Evolutionary conservation across 208 protist species (phyloP), one percentile per base, ranked within the genome.

Genomic region (Leishmania tarentolae): DNA sequence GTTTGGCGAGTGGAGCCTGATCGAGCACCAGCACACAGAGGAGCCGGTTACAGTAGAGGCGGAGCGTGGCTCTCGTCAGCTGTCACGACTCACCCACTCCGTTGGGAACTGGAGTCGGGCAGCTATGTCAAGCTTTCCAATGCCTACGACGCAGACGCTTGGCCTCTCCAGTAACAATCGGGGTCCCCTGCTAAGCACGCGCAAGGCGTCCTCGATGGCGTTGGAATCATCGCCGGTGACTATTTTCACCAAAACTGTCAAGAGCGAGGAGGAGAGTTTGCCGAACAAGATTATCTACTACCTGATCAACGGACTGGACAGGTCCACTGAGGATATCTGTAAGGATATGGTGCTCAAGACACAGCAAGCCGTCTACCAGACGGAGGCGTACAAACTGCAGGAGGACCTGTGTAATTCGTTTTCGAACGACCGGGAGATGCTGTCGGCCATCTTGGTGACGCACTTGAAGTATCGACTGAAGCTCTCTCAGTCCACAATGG

Each of bases 21-120:
- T 88, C 0, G 92, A 94, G 40, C 74, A 88, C n/a, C 89, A 96
- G 81, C 87, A 90, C 79, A 95, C 91, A 17, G 92, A 96, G 77
- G 90, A 94, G 82, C 89, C 90, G 37, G 76, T 94, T 17, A 85
- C 86, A 24, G 44, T 69, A 50, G 78, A 84, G 24, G 35, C 84
- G 9, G 78, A 85, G 11, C 84, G 86, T 52, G 75, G 50, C 40
- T 88, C 80, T 19, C 84, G 71, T 21, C 76, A 81, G 69, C 76
- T 83, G 37, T 90, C 84, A 42, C 77, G 85, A 19, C 21, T 81
- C 13, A 61, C 21, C 44, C 65, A 59, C 79, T 83, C 79, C 37
- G 69, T 81, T 24, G 81, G 80, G 35, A 80, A 87, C 71, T 80
- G 81, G 35, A 89, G 82, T 31, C 81, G 83, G 46, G 78, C 86